Percentiles rank a stretch among this genome's conserved stretches.
These are phyloP conservation scores for Pseudogymnoascus sp. DNA, from an alignment of 2,329 filamentous ascomycete genomes.

Conservation along the genomic window DNA sequence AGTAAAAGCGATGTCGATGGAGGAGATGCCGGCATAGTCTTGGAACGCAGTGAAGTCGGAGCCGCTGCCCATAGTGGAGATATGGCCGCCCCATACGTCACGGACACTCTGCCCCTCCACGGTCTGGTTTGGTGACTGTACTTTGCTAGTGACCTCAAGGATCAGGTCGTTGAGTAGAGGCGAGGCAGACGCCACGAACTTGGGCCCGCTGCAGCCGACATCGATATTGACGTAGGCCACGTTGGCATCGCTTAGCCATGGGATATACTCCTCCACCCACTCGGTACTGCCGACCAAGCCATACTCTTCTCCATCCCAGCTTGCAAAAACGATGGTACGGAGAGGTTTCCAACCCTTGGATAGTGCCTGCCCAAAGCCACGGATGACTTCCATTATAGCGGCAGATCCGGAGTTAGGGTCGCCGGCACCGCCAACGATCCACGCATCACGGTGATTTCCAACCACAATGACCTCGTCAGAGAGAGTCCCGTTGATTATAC, in stretches of 20 bases:
- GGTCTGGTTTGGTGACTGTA: slow-evolving; percentile 35
- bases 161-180: slow-evolving; percentile 57
- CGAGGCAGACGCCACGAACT: slow-evolving; percentile 47
- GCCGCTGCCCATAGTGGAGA: slow-evolving; percentile 53
- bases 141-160: slow-evolving; percentile 44
- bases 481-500: slow-evolving; percentile 80
- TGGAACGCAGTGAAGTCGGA: slow-evolving; percentile 63
- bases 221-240: slow-evolving; percentile 76
- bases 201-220: slow-evolving; percentile 53
- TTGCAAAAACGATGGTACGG: slow-evolving; percentile 82
- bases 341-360: slow-evolving; percentile 73
- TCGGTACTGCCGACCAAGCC: slow-evolving; percentile 73
- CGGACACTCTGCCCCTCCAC: slow-evolving; percentile 32
- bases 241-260: slow-evolving; percentile 63
- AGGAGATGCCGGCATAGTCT: slow-evolving; percentile 43
- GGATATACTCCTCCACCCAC: slow-evolving; percentile 76
- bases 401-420: slow-evolving; percentile 81
- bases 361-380: slow-evolving; percentile 64
- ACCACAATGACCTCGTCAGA: slow-evolving; percentile 79
- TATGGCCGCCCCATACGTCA: slow-evolving; percentile 43
- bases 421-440: slow-evolving; percentile 75
- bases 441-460: slow-evolving; percentile 88
- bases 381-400: slow-evolving; percentile 68
- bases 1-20: slow-evolving; percentile 49
- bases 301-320: slow-evolving; percentile 70